Conservation (phyloP, 2,329 filamentous ascomycete species). For the Venturia carpophila region DNA sequence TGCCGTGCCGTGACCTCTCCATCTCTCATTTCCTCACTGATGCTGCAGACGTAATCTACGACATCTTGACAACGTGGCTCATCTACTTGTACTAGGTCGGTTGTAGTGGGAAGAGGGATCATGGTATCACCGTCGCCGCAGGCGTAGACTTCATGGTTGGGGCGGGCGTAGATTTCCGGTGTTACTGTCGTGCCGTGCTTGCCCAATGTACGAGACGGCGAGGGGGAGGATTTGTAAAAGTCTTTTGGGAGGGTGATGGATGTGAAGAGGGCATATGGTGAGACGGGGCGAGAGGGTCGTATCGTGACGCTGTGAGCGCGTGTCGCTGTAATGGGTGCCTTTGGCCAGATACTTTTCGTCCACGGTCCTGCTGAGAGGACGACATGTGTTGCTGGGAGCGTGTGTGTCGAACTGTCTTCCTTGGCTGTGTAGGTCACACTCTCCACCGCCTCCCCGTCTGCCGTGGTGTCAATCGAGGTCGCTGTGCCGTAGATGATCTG, state of each 20-base stretch:
- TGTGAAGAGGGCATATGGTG: conserved; percentile 75
- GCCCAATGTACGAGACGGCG: conserved; percentile 29
- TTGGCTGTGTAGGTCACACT: conserved; percentile 57
- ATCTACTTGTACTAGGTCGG: conserved; percentile 70
- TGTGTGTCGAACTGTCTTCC: conserved; percentile 40
- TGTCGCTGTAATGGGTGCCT: conserved; percentile 51
- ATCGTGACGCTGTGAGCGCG: conserved; percentile 58
- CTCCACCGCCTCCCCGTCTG: conserved; percentile 43
- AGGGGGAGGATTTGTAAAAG: conserved; percentile 47
- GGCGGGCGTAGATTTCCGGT: conserved; percentile 89
- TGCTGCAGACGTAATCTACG: conserved; percentile 62
- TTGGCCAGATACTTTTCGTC: conserved; percentile 46
- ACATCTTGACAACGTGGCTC: conserved; percentile 74
- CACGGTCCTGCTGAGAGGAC: conserved; percentile 56
- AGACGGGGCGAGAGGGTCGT: conserved; percentile 51
- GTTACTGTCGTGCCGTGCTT: conserved; percentile 34
- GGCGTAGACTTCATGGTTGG: conserved; percentile 83
- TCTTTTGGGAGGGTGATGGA: conserved; percentile 65
- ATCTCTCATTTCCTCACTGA: conserved; percentile 42
- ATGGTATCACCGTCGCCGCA: conserved; percentile 80
- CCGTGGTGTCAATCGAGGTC: conserved; percentile 52
- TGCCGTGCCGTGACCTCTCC: conserved; percentile 62
- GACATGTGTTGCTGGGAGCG: conserved; percentile 49
- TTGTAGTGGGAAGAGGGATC: conserved; percentile 66
- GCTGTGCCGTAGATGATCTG: conserved; percentile 62